These are phyloP conservation scores for Alectoria sarmentosa DNA, from an alignment of 495 filamentous ascomycete genomes.

Conservation along the genomic window DNA sequence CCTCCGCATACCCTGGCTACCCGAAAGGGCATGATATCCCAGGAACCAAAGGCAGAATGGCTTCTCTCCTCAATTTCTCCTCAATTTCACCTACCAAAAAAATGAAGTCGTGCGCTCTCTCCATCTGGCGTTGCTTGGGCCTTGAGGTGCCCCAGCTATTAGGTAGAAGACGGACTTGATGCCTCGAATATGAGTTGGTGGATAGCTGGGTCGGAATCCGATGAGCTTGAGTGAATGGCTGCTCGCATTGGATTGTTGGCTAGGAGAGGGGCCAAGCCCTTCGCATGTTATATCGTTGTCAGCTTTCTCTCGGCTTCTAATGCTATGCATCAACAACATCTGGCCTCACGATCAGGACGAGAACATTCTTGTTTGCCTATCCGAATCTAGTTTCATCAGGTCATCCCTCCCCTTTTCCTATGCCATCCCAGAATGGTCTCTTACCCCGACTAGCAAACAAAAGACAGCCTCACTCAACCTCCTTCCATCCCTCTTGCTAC, in stretches of 20 bases:
- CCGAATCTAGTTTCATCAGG: too few relatives aligned
- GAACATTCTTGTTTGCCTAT: too few relatives aligned
- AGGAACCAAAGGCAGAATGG: neutral
- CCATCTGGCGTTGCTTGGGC: neutral
- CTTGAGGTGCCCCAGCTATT: neutral
- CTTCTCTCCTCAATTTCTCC: too few relatives aligned
- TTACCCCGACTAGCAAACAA: neutral
- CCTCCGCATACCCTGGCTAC: neutral
- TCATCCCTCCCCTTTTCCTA: neutral
- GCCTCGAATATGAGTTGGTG: neutral
- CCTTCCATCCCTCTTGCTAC: neutral
- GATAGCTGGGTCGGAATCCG: neutral
- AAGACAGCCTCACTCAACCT: neutral
- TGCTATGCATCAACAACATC: too few relatives aligned
- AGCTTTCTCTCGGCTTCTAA: too few relatives aligned
- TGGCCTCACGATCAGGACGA: too few relatives aligned
- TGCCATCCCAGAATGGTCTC: neutral
- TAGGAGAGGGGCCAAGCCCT: neutral
- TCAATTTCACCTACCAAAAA: too few relatives aligned
- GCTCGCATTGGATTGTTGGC: neutral
- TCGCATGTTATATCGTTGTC: too few relatives aligned
- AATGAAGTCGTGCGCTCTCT: too few relatives aligned
- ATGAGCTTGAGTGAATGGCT: neutral
- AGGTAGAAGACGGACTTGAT: neutral
- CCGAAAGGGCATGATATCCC: neutral